These are phyloP conservation scores for Syzygium malaccense DNA, from an alignment of 441 rosid genomes.

Conservation along the genomic window DNA sequence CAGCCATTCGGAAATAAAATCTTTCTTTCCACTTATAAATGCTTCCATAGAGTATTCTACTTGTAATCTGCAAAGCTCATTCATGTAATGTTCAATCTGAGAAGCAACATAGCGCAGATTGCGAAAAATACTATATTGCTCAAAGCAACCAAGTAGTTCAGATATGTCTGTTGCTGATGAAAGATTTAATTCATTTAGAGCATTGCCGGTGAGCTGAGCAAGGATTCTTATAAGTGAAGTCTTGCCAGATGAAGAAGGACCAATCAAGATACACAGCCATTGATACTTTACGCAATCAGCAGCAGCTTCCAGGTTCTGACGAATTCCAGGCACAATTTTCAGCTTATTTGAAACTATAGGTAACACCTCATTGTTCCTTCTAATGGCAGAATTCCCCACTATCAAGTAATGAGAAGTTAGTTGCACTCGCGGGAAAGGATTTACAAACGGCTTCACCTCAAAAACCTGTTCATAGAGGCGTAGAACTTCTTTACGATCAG, in stretches of 20 bases:
- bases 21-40: slow-evolving; percentile 30
- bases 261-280: slow-evolving; percentile 93
- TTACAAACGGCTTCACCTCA: slow-evolving; percentile 55
- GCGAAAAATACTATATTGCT: slow-evolving; percentile 84
- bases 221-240: slow-evolving; percentile 84
- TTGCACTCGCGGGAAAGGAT: slow-evolving; percentile 82
- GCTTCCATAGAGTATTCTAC: slow-evolving; percentile 40
- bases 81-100: slow-evolving; percentile 57
- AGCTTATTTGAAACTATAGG: slow-evolving; percentile 37
- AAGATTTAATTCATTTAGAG: slow-evolving; percentile 76
- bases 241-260: slow-evolving; percentile 93
- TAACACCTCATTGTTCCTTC: slow-evolving; percentile 42
- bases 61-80: slow-evolving; percentile 57
- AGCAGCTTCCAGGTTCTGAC: slow-evolving; percentile 85
- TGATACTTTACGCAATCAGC: slow-evolving; percentile 69
- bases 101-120: slow-evolving; percentile 53
- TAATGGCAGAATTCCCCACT: slow-evolving; percentile 66
- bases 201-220: slow-evolving; percentile 79
- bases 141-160: slow-evolving; percentile 96
- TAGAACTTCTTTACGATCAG: slow-evolving; percentile 79
- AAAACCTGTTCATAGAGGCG: slow-evolving; percentile 68
- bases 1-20: slow-evolving; percentile 63
- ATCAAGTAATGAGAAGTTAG: slow-evolving; percentile 44
- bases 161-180: slow-evolving; percentile 96
- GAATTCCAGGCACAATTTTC: slow-evolving; percentile 70